phyloP scores from a whole-genome alignment of 2,329 filamentous ascomycete species.

The Cladophialophora psammophila region DNA sequence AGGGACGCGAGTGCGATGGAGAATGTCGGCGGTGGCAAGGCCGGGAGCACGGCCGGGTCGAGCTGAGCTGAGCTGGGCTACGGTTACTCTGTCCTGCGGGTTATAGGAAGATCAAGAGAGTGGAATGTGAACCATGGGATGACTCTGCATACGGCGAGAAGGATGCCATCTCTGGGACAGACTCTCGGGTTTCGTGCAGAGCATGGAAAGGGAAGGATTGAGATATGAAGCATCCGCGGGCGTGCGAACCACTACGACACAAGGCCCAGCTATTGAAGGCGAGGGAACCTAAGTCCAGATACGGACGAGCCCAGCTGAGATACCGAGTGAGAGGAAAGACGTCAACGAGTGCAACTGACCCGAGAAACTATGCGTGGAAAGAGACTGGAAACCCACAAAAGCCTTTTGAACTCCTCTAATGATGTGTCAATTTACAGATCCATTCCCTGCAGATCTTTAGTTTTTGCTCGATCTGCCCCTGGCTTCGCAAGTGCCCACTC shows the following conservation, averaged over 20 bases:
- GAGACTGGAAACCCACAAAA: neutral
- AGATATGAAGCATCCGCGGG: neutral
- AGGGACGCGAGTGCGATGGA: constrained; percentile 34
- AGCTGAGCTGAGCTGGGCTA: constrained; percentile 7
- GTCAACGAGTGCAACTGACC: neutral
- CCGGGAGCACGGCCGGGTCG: constrained; percentile 25
- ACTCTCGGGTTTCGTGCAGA: neutral
- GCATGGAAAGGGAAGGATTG: neutral
- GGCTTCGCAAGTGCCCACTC: neutral
- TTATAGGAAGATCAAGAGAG: neutral
- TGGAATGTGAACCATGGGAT: neutral
- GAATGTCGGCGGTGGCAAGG: constrained; percentile 15
- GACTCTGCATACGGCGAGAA: neutral
- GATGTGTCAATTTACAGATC: constrained; percentile 9
- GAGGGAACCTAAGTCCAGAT: neutral
- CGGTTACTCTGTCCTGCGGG: neutral
- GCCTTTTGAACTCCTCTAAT: constrained; percentile 23
- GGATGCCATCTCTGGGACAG: neutral
- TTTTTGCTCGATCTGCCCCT: constrained; percentile 1
- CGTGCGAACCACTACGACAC: neutral
- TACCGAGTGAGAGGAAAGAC: neutral
- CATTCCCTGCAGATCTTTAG: constrained; percentile 1
- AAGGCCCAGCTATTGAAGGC: neutral
- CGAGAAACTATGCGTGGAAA: neutral
- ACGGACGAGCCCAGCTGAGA: neutral